A percentile compares a stretch with the other conserved stretches of the same genome.
These are phyloP conservation scores for Penicillium palitans DNA, from an alignment of 2,329 filamentous ascomycete genomes.

Conservation along the genomic window DNA sequence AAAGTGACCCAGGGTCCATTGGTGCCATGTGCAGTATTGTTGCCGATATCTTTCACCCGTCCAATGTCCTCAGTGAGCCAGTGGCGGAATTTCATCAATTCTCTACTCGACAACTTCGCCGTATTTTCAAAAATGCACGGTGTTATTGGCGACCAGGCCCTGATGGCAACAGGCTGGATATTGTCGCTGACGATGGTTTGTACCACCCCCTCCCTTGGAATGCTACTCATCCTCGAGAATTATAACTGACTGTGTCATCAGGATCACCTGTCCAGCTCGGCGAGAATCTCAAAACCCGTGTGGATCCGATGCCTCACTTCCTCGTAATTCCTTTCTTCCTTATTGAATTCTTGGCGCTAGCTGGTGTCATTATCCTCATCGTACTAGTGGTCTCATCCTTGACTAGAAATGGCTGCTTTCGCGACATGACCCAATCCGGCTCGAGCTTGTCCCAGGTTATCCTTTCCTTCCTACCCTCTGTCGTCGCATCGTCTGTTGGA, in stretches of 20 bases:
- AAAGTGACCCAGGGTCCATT: slow-evolving; percentile 37
- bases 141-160: slow-evolving; percentile 33
- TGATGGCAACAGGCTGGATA: slow-evolving; percentile 30
- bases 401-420: slow-evolving; percentile 31
- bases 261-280: slow-evolving; percentile 28
- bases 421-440: slow-evolving; percentile 34
- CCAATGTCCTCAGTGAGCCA: slow-evolving; percentile 31
- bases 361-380: slow-evolving; percentile 35
- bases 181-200: slow-evolving; percentile 32
- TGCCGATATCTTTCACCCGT: slow-evolving; percentile 31
- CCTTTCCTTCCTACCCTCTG: slow-evolving; percentile 34
- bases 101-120: slow-evolving; percentile 35
- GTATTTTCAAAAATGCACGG: slow-evolving; percentile 30
- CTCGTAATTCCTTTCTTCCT: slow-evolving; percentile 37
- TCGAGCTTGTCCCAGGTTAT: slow-evolving; percentile 36
- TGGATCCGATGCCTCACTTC: slow-evolving; percentile 37
- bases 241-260: slow-evolving; percentile 10
- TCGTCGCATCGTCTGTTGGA: slow-evolving; percentile 36
- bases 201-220: background rate
- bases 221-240: background rate
- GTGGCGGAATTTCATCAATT: slow-evolving; percentile 34
- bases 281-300: slow-evolving; percentile 26
- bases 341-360: slow-evolving; percentile 35
- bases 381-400: slow-evolving; percentile 31
- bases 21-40: slow-evolving; percentile 39